Conservation (phyloP, 495 filamentous ascomycete species). For the Hypoxylon fragiforme region DNA sequence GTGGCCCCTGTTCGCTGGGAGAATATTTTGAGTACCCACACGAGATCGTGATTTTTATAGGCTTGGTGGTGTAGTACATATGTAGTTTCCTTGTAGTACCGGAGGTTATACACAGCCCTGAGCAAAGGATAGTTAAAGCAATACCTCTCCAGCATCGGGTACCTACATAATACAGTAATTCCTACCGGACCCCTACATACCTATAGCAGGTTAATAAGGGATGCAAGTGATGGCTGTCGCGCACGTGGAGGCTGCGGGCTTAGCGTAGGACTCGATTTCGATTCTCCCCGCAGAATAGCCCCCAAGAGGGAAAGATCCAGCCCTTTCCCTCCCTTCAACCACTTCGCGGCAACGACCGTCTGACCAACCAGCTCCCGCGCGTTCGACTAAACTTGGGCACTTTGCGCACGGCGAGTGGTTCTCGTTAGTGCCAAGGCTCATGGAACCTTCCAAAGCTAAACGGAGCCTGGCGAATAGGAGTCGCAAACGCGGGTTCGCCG, state of each 20-base stretch:
- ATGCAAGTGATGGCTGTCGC: conserved; percentile 1
- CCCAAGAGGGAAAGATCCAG: conserved; percentile 4
- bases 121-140: too few relatives aligned
- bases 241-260: conserved; percentile 28
- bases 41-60: too few relatives aligned
- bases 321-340: too few relatives aligned
- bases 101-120: too few relatives aligned
- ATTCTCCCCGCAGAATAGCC: conserved; percentile 22
- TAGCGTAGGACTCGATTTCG: conserved; percentile 18
- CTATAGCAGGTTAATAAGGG: neutral
- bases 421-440: conserved; percentile 11
- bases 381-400: neutral
- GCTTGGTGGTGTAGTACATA: too few relatives aligned
- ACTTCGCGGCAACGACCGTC: too few relatives aligned
- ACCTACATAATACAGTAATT: too few relatives aligned
- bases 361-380: neutral
- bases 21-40: too few relatives aligned
- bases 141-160: too few relatives aligned
- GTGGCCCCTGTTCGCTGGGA: too few relatives aligned
- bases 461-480: conserved; percentile 15
- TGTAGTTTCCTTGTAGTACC: too few relatives aligned
- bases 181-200: too few relatives aligned
- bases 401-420: conserved; percentile 8
- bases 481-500: neutral
- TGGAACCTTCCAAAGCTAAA: conserved; percentile 4